Evolutionary conservation across 306 rosid species (phyloP), one percentile per base, ranked within the genome.

Genomic region (Morella rubra): DNA sequence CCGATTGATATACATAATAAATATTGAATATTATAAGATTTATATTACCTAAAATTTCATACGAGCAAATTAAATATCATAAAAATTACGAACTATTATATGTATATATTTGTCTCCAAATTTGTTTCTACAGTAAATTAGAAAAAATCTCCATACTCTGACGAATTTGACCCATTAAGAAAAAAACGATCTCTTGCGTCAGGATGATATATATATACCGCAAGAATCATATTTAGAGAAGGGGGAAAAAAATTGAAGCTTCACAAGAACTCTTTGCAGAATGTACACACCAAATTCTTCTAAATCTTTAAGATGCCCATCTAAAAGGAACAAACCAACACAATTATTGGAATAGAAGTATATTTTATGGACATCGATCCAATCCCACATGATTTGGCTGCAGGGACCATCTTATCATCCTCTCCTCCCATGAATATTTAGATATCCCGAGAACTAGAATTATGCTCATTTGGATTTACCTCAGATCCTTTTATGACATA

Each of bases 231-330:
- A 27, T 27, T 27, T 27, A 27, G 32, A 27, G 32, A 27, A 27
- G 32, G 32, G 1, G 19, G 20, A 20, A 3, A 13, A 20, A 56
- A 20, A 56, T 0, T 20, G 37, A 56, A 56, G 62, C 37, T 19
- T 53, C 59, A 18, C 18, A 1, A 20, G 20, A 12, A 56, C 37
- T 19, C 62, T 56, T 19, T 56, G 37, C 5, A 0, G 32, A 19
- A 20, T 58, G 14, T 20, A 19, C 13, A 3, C 32, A 19, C 27
- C 16, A 49, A 0, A 49, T 3, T 11, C 52, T 16, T 41, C 22
- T 20, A 42, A 69, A 45, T 11, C 16, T 19, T 69, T 20, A 45
- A 69, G 73, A 69, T 69, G 73, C 73, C 54, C 46, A 69, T 69
- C 73, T 69, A 69, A 20, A 20, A 69, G 73, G 73, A 69, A 69